A percentile compares a stretch with the other conserved stretches of the same genome.
Evolutionary conservation across 768 basidiomycete genomes (phyloP).

Genomic region (Leucocoprinus birnbaumii): DNA sequence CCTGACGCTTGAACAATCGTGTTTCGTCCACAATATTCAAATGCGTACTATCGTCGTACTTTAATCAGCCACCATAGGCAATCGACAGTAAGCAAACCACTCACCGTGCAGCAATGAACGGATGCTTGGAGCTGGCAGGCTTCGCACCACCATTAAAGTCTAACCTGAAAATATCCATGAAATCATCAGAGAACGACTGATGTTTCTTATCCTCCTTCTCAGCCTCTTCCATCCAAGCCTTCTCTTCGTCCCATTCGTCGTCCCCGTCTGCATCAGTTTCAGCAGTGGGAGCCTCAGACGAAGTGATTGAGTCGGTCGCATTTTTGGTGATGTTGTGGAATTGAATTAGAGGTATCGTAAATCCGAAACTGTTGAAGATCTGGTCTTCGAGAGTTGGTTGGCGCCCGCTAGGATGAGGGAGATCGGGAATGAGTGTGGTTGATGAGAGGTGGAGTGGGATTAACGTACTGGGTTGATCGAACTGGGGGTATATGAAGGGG

Average conservation of each 20-base stretch:
- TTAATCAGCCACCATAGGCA: not conserved
- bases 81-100: not conserved
- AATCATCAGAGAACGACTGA: too few species aligned
- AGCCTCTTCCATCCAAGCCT: not conserved
- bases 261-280: slow-evolving; percentile 10
- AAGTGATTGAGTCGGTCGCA: too few species aligned
- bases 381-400: slow-evolving; percentile 19
- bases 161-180: not conserved
- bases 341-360: slow-evolving; percentile 30
- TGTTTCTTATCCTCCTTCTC: too few species aligned
- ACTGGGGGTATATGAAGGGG: too few species aligned
- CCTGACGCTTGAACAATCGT: slow-evolving; percentile 22
- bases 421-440: not conserved
- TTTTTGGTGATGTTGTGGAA: slow-evolving; percentile 27
- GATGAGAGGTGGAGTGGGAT: not conserved
- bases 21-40: slow-evolving; percentile 31
- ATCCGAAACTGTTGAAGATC: slow-evolving; percentile 31
- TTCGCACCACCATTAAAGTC: slow-evolving; percentile 15
- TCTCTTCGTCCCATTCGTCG: slow-evolving; percentile 13
- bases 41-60: slow-evolving; percentile 24
- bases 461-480: too few species aligned
- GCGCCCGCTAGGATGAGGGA: too few species aligned
- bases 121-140: slow-evolving; percentile 23
- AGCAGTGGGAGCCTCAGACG: too few species aligned
- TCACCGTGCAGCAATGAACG: slow-evolving; percentile 34